Base-by-base conservation (phyloP, 768 basidiomycete genomes). In the Leucosporidium yakuticum region DNA sequence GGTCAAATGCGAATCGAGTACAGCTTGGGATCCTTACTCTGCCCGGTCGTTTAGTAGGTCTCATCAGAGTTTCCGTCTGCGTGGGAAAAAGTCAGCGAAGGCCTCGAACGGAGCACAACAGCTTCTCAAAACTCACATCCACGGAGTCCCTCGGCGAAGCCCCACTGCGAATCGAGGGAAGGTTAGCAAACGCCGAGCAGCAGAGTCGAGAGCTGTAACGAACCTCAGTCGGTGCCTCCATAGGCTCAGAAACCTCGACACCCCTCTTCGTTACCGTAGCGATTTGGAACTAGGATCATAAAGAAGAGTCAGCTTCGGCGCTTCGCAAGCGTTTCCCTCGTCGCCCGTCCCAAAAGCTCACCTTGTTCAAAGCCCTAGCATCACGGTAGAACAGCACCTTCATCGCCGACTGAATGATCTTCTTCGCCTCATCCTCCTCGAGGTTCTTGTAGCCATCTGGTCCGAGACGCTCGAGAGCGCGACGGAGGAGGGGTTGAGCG, bases 351-450 rank as follows among this genome's bases (percentile, higher is more conserved):
- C 20, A 9, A 0, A 23, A 54, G 76, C 83, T 39, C 70, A 91
- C 94, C 85, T 97, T 96, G 84, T 98, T 89, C 78, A 94, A 81
- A 81, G 90, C 91, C 73, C 95, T 84, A 9, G 95, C 95, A 75
- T 99, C 96, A 54, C 96, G 86, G 80, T 99, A 99, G 80, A 88
- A 98, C 58, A 99, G 83, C 21, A 98, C 93, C 73, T 87, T 86
- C 87, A 99, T 90, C 77, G 88, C 86, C 60, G 89, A 85, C 75
- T 89, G 85, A 62, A 99, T 77, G 67, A 98, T 88, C 74, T 83
- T 81, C 31, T 83, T 81, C 21, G 91, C 96, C 65, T 92, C 85
- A 49, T 86, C 87, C 75, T 89, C 88, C 3, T 88, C 88, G 64
- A 98, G 79, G 34, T 47, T 17, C 57, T 63, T 69, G 36, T 70